These are phyloP conservation scores for Eleusine coracana DNA, from an alignment of 176 grass and related monocot species.

Conservation along the genomic window DNA sequence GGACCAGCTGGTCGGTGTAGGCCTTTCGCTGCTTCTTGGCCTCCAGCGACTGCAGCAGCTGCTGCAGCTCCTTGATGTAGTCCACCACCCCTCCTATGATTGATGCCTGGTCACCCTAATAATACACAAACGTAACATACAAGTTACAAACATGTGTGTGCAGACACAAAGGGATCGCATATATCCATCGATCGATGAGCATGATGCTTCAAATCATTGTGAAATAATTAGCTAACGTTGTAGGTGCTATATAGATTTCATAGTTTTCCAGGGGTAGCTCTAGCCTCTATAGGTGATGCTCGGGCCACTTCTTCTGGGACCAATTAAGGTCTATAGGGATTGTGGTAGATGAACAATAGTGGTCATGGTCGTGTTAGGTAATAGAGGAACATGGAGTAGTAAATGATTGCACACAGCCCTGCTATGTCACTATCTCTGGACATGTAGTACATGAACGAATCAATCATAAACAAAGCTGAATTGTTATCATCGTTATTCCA, in stretches of 20 bases:
- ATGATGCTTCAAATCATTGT: background rate
- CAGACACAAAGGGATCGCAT: no score
- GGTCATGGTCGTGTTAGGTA: no score
- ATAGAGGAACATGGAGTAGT: background rate
- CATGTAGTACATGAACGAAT: no score
- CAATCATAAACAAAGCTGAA: no score
- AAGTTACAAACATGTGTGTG: no score
- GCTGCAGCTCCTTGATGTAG: slow-evolving; percentile 96
- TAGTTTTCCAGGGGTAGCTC: background rate
- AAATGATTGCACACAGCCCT: no score
- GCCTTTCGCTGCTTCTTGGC: slow-evolving; percentile 87
- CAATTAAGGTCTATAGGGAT: background rate
- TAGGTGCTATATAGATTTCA: background rate
- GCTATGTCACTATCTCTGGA: no score
- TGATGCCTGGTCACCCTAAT: slow-evolving; percentile 88
- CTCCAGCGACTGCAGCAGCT: slow-evolving; percentile 76
- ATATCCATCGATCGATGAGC: no score
- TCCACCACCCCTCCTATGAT: slow-evolving; percentile 94
- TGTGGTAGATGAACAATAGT: background rate
- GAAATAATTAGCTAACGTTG: background rate
- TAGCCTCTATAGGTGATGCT: background rate
- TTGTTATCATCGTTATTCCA: no score
- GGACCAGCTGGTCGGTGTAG: slow-evolving; percentile 54
- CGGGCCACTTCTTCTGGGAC: background rate
- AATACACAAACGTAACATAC: no score